Evolutionary conservation across 257 asterid genomes (phyloP).

Genomic region (Solanum sejunctum): DNA sequence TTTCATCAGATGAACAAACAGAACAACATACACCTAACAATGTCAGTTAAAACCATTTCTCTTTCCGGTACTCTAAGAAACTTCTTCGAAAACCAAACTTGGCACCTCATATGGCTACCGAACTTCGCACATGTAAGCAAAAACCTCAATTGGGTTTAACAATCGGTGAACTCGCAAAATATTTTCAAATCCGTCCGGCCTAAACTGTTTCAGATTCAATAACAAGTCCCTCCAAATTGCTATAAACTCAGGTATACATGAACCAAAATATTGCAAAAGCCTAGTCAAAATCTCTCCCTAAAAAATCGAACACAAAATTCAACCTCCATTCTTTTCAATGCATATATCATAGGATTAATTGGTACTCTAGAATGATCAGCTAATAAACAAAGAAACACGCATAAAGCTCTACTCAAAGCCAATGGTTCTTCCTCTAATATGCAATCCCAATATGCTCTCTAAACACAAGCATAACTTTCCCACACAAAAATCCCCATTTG

Average conservation of each 20-base stretch:
- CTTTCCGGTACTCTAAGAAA: slow-evolving; percentile 36
- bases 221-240: slow-evolving; percentile 61
- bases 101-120: slow-evolving; percentile 50
- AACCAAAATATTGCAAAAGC: slow-evolving; percentile 64
- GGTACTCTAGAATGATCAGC: slow-evolving; percentile 51
- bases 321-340: background rate
- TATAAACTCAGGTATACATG: slow-evolving; percentile 50
- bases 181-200: slow-evolving; percentile 28
- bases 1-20: slow-evolving; percentile 45
- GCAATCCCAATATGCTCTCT: slow-evolving; percentile 42
- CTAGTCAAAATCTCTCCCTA: slow-evolving; percentile 19
- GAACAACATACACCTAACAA: slow-evolving; percentile 71
- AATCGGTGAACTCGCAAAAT: slow-evolving; percentile 29
- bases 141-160: slow-evolving; percentile 55
- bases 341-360: slow-evolving; percentile 18
- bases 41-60: slow-evolving; percentile 34
- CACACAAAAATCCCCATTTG: slow-evolving; percentile 48
- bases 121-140: slow-evolving; percentile 52
- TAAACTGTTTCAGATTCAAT: slow-evolving; percentile 30
- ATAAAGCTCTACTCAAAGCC: slow-evolving; percentile 20
- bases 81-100: slow-evolving; percentile 60
- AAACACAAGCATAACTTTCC: slow-evolving; percentile 58
- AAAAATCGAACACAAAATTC: too few species aligned
- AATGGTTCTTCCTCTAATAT: slow-evolving; percentile 45
- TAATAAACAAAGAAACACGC: slow-evolving; percentile 24